phyloP scores from a whole-genome alignment of 1,284 basidiomycete species.

The Ustilago crameri region DNA sequence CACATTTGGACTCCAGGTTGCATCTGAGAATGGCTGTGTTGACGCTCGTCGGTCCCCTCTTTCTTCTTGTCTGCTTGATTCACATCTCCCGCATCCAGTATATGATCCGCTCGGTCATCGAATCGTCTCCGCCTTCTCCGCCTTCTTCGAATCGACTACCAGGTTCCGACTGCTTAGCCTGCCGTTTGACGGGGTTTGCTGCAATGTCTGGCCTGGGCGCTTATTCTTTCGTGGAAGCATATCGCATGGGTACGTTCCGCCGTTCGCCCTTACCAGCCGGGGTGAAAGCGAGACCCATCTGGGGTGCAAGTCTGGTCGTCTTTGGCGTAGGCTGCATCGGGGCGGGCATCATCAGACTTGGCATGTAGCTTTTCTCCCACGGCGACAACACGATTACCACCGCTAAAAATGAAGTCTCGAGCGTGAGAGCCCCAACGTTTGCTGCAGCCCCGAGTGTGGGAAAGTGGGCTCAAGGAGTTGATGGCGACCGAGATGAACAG shows the following conservation, averaged over 20 bases:
- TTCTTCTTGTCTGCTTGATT: conserved; percentile 1
- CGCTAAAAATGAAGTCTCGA: conserved; percentile 21
- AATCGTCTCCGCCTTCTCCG: conserved; percentile 5
- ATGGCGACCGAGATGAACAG: no score
- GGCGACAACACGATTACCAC: no score
- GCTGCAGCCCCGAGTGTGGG: background rate
- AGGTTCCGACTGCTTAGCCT: conserved; percentile 56
- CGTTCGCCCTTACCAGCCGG: conserved; percentile 31
- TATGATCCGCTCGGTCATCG: conserved; percentile 32
- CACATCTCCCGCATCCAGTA: conserved; percentile 8
- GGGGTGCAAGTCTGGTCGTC: conserved; percentile 46
- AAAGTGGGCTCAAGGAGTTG: background rate
- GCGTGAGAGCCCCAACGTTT: background rate
- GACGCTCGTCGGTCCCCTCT: conserved; percentile 10
- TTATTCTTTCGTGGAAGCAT: conserved; percentile 60
- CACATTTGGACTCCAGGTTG: background rate
- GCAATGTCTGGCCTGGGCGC: conserved; percentile 55
- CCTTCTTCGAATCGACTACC: conserved; percentile 13
- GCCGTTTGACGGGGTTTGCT: conserved; percentile 61
- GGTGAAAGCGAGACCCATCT: conserved; percentile 39
- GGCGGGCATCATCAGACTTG: conserved; percentile 44
- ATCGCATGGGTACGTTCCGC: conserved; percentile 49
- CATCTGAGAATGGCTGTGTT: conserved; percentile 28
- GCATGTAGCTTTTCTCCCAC: conserved; percentile 18
- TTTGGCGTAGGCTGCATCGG: conserved; percentile 47